Conservation (phyloP, 768 basidiomycete genomes). For the Rhodosporidiobolus sp. region DNA sequence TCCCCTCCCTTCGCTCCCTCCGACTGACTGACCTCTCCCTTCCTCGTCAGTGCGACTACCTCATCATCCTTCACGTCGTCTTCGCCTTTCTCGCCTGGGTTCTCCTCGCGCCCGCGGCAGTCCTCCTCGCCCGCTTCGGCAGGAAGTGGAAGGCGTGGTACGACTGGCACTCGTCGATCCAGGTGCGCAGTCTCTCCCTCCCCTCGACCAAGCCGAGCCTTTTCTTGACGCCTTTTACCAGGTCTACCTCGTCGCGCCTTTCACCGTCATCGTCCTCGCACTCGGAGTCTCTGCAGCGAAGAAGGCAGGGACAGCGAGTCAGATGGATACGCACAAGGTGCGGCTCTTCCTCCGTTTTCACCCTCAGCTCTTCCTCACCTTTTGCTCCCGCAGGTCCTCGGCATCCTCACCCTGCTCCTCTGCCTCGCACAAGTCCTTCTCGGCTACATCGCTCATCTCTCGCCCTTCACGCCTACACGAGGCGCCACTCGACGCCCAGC, state of each 20-base stretch:
- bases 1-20: not conserved
- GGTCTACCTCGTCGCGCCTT: not conserved
- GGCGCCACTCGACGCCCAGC: not conserved
- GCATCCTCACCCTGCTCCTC: slow-evolving; percentile 5
- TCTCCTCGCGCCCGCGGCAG: slow-evolving; percentile 11
- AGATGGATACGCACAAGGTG: slow-evolving; percentile 9
- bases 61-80: slow-evolving; percentile 7
- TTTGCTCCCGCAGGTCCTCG: not conserved
- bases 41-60: slow-evolving; percentile 8
- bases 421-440: slow-evolving; percentile 4
- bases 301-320: not conserved
- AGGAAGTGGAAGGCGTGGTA: slow-evolving; percentile 1
- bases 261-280: not conserved
- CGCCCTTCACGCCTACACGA: not conserved
- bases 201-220: too few relatives aligned
- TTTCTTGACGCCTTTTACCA: not conserved
- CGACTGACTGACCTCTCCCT: not conserved
- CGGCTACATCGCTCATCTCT: slow-evolving; percentile 9
- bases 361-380: too few relatives aligned
- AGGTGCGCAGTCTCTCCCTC: not conserved
- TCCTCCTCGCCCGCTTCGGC: slow-evolving; percentile 11
- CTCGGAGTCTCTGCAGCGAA: not conserved
- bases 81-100: slow-evolving; percentile 24
- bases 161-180: slow-evolving; percentile 13
- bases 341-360: not conserved